Evolutionary conservation across 2,329 filamentous ascomycete genomes (phyloP).

Genomic region (Colletotrichum orchidophilum): DNA sequence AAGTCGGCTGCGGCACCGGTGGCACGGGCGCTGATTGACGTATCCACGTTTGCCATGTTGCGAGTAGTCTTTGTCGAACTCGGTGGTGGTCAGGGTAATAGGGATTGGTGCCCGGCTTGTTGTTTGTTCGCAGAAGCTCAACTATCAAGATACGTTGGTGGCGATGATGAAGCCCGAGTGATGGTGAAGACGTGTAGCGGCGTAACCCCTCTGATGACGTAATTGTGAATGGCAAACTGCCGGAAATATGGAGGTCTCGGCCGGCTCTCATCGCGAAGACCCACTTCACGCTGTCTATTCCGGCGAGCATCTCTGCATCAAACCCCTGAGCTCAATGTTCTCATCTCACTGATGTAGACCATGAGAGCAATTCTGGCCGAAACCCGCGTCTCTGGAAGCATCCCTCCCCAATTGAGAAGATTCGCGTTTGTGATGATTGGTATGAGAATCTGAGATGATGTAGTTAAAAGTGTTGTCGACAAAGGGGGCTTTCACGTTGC

Average conservation of each 20-base stretch:
- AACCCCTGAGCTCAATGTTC: too few species aligned
- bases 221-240: neutral
- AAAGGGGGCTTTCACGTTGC: too few species aligned
- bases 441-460: too few species aligned
- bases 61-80: neutral
- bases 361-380: too few species aligned
- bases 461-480: too few species aligned
- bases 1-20: conserved; percentile 60
- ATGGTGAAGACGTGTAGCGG: neutral
- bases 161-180: neutral
- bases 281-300: neutral
- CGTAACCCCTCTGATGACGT: conserved; percentile 23
- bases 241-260: neutral
- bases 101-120: too few species aligned
- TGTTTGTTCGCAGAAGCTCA: neutral
- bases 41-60: conserved; percentile 58
- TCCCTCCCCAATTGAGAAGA: too few species aligned
- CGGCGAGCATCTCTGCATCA: neutral
- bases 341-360: too few species aligned
- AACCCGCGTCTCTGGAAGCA: too few species aligned
- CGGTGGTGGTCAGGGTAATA: too few species aligned
- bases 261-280: neutral
- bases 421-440: too few species aligned
- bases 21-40: conserved; percentile 54
- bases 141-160: too few species aligned